Evolutionary conservation across 371 early-diverging fungal species (phyloP), one percentile per base, ranked within the genome.

Genomic region (Lichtheimia corymbifera): DNA sequence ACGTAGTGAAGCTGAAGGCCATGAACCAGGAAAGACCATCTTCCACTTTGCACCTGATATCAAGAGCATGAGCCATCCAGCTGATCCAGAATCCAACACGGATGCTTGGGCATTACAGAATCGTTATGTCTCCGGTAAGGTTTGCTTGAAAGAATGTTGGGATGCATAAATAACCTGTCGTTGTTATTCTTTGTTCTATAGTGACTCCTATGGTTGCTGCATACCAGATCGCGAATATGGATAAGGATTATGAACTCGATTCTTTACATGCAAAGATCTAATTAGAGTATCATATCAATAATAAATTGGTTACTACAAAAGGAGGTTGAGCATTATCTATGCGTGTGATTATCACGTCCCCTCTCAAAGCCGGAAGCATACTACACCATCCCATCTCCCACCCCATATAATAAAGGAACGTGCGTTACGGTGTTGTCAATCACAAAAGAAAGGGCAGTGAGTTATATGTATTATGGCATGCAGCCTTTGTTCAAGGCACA

Each of bases 101-200:
- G 79, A 79, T 50, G 70, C 76, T 5, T 76, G 74, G 72, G 74
- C 76, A 14, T 41, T 79, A 11, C 61, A 70, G 41, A 60, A 73
- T 30, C 54, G 63, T n/a, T 76, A 62, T 22, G 67, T 75, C 4
- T 79, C 79, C 51, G 76, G 79, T 79, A 69, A 59, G 50, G 28
- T 42, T n/a, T 14, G 15, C 53, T 50, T n/a, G 12, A 25, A 35
- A 18, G 13, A 6, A 44, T 1, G 28, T n/a, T 55, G 59, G 20
- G 0, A 5, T 58, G 13, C 18, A 43, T 47, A 42, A 24, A 40
- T 55, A 18, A 13, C 25, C 43, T 43, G 59, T 50, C 4, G 18
- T 53, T 22, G 22, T 2, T 22, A 2, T 22, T 25, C 28, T 49
- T 47, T 51, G 27, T 45, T 55, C 35, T 55, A 28, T 58, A 74